These are phyloP conservation scores for Lactarius psammicola DNA, from an alignment of 768 basidiomycete genomes.

Conservation along the genomic window DNA sequence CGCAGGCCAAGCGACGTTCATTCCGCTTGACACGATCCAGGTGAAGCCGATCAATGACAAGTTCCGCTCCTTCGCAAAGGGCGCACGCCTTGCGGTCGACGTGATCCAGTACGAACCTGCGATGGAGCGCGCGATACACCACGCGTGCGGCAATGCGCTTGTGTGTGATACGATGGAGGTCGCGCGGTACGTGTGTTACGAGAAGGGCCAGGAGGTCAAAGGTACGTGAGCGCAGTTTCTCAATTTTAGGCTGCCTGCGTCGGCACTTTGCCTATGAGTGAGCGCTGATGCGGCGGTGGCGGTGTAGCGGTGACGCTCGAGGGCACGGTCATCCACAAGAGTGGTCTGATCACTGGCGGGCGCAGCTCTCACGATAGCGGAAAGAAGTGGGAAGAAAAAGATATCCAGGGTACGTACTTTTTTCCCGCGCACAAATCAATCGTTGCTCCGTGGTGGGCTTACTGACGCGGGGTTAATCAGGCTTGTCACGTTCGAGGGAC, in stretches of 20 bases:
- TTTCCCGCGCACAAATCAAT: background rate
- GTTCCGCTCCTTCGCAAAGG: conserved; percentile 86
- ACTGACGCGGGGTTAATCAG: conserved; percentile 32
- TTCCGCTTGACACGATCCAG: conserved; percentile 97
- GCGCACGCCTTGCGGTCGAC: conserved; percentile 59
- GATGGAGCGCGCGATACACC: conserved; percentile 93
- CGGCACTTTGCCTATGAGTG: background rate
- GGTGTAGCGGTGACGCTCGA: conserved; percentile 87
- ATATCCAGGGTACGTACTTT: conserved; percentile 69
- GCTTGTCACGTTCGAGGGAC: conserved; percentile 63
- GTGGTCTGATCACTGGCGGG: conserved; percentile 96
- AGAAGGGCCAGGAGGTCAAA: conserved; percentile 95
- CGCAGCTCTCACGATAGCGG: conserved; percentile 68
- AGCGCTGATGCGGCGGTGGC: background rate
- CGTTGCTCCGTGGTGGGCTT: background rate
- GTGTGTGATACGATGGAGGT: conserved; percentile 97
- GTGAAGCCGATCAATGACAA: conserved; percentile 93
- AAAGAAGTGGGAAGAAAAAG: conserved; percentile 94
- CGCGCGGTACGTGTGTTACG: conserved; percentile 86
- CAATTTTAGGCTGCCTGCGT: background rate
- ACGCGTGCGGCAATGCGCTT: conserved; percentile 92
- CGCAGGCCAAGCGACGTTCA: conserved; percentile 94
- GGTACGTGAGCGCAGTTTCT: conserved; percentile 46
- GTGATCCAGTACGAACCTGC: conserved; percentile 63
- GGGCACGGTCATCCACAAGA: conserved; percentile 96